Base-by-base conservation (phyloP, 495 filamentous ascomycete species). In the Cladorrhinum samala region DNA sequence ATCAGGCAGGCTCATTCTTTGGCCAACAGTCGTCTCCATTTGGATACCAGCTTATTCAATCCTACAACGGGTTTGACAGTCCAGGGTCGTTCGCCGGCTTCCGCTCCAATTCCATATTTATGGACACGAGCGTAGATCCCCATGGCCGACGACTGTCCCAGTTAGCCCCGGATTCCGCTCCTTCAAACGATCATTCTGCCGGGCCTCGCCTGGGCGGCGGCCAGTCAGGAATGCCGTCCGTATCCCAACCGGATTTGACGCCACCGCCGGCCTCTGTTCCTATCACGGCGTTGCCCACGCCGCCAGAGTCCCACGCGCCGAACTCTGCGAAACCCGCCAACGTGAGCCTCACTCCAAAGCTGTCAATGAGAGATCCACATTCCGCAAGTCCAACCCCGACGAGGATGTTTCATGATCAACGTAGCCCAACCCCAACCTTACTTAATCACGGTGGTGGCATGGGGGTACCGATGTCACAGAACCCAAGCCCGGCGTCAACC, bases 81-180 rank as follows among this genome's bases (percentile, higher is more conserved):
- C 58, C 67, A 17, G 57, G 56, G 30, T 48, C 57, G 33, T 74
- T 69, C 46, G 59, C 64, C 8, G 55, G 49, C 63, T 81, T 81
- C 64, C 69, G 78, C 46, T 80, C 77, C 5, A 76, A 76, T 47
- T 81, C 78, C 0, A 81, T 81, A 25, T 81, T 81, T 56, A 62
- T 71, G 33, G 73, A 66, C 42, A 77, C 78, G 2, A 68, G 68
- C 2, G 73, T 72, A 16, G 75, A 79, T 49, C 53, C 60, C 3
- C 65, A 64, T 38, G 74, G 72, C 19, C 73, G 78, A 43, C 68
- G 78, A 11, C 70, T 76, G 40, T 79, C 76, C n/a, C 74, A 80
- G 43, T 78, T 79, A 46, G 72, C 78, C 8, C 78, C 78, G 7
- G 78, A 77, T 38, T 70, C 65, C 40, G 67, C 67, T 4, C 63